These are phyloP conservation scores for Ambrosia artemisiifolia DNA, from an alignment of 129 eudicot genomes.

Conservation along the genomic window DNA sequence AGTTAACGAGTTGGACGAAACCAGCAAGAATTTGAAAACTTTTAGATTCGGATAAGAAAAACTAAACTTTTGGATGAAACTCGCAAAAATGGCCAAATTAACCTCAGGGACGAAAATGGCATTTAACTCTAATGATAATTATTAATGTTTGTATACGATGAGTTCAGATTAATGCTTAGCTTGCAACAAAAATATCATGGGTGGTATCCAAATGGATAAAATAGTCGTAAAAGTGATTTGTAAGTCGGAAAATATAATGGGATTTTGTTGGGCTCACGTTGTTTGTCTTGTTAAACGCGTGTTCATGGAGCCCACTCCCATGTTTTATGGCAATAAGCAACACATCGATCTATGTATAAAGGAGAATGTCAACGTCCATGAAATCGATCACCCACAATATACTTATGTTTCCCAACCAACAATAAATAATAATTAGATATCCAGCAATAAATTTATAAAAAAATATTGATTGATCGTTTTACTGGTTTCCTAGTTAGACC, in stretches of 20 bases:
- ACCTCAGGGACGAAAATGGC: too few species aligned
- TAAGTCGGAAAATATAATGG: not conserved
- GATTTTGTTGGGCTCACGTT: conserved; percentile 32
- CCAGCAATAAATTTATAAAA: too few species aligned
- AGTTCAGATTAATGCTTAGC: not conserved
- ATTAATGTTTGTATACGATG: not conserved
- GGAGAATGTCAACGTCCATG: conserved; percentile 18
- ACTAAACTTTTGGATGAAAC: too few species aligned
- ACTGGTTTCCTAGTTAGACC: too few species aligned
- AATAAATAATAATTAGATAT: too few species aligned
- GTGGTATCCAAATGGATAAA: not conserved
- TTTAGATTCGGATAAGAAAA: too few species aligned
- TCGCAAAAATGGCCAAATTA: too few species aligned
- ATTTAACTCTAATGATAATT: too few species aligned
- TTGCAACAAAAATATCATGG: conserved; percentile 20
- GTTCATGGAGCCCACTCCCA: conserved; percentile 26
- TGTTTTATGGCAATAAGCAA: conserved; percentile 20
- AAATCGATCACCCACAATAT: not conserved
- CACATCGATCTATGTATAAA: not conserved
- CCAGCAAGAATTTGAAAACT: too few species aligned
- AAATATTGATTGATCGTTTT: too few species aligned
- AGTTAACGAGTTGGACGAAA: too few species aligned
- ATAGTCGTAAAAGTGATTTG: not conserved
- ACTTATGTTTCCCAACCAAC: not conserved
- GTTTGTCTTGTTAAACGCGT: conserved; percentile 21